Percentiles rank a stretch among this genome's conserved stretches.
These are phyloP conservation scores for Chlamydomonas urium DNA, from an alignment of 139 green algal species.

Conservation along the genomic window DNA sequence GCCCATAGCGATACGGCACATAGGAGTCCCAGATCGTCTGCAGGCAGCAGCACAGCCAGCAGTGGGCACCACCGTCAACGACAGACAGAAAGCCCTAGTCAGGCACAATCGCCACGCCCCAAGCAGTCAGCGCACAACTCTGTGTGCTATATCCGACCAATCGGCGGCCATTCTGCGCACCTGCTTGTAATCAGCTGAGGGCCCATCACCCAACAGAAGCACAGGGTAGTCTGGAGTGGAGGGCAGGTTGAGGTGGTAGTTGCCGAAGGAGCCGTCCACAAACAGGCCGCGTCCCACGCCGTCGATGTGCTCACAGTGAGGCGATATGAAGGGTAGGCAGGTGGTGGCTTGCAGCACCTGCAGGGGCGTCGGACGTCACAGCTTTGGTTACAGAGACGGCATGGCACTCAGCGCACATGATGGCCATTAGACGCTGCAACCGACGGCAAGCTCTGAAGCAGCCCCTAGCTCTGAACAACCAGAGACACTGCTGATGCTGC, in stretches of 20 bases:
- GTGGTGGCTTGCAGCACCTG: constrained; percentile 26
- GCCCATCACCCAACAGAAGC: not conserved
- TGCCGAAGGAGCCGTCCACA: constrained; percentile 9
- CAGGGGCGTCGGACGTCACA: not conserved
- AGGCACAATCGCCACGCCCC: not conserved
- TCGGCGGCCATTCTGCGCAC: not conserved
- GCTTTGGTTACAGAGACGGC: too few species aligned
- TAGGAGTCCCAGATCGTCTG: constrained; percentile 12
- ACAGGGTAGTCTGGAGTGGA: not conserved
- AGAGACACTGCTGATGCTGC: too few species aligned
- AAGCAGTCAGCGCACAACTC: not conserved
- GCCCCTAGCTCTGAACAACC: too few species aligned
- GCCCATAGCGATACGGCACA: not conserved
- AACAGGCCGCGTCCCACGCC: constrained; percentile 16
- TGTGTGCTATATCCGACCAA: not conserved
- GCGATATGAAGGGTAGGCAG: constrained; percentile 23
- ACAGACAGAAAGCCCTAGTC: not conserved
- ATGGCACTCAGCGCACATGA: too few species aligned
- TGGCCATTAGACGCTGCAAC: too few species aligned
- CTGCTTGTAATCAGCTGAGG: not conserved
- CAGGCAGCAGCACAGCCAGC: not conserved
- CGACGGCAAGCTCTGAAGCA: too few species aligned
- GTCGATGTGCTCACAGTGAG: constrained; percentile 9
- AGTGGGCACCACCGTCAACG: not conserved
- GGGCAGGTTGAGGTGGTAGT: not conserved